Evolutionary conservation across 169 alveolate species (phyloP).

Genomic region (Plasmodium fragile): DNA sequence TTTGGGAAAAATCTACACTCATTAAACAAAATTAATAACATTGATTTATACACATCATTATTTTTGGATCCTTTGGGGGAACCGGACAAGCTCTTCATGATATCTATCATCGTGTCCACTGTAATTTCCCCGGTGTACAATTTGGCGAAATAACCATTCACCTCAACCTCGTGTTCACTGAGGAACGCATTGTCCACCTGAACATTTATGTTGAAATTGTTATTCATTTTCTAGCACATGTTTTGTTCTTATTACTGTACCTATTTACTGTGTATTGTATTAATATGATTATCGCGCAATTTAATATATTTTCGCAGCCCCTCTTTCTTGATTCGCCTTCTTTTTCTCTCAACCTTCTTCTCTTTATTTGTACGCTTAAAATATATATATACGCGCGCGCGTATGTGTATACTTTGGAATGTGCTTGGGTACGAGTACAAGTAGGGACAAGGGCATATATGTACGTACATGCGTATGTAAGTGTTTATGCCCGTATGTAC

Average conservation of each 20-base stretch:
- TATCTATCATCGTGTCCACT: slow-evolving; percentile 84
- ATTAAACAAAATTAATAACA: slow-evolving; percentile 87
- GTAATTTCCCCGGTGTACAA: slow-evolving; percentile 84
- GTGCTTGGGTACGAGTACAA: not conserved
- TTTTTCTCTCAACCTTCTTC: not conserved
- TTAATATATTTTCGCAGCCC: not conserved
- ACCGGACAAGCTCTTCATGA: slow-evolving; percentile 80
- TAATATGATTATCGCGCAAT: not conserved
- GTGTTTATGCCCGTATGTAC: not conserved
- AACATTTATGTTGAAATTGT: slow-evolving; percentile 69
- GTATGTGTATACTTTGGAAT: not conserved
- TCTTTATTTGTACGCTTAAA: not conserved
- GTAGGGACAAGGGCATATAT: not conserved
- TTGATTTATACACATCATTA: slow-evolving; percentile 81
- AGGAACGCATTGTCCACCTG: slow-evolving; percentile 72
- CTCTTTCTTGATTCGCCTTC: slow-evolving; percentile 2
- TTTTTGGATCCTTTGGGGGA: slow-evolving; percentile 84
- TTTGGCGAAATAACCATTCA: slow-evolving; percentile 83
- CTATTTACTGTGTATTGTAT: not conserved
- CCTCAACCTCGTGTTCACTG: slow-evolving; percentile 80
- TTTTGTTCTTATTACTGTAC: slow-evolving; percentile 20
- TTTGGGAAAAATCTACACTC: slow-evolving; percentile 91
- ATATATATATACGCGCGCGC: slow-evolving; percentile 7
- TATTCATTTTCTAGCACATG: slow-evolving; percentile 62
- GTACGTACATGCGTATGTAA: not conserved